Percentiles rank a stretch among this genome's conserved stretches.
Evolutionary conservation across 2,329 filamentous ascomycete genomes (phyloP).

Genomic region (Zarea fungicola): DNA sequence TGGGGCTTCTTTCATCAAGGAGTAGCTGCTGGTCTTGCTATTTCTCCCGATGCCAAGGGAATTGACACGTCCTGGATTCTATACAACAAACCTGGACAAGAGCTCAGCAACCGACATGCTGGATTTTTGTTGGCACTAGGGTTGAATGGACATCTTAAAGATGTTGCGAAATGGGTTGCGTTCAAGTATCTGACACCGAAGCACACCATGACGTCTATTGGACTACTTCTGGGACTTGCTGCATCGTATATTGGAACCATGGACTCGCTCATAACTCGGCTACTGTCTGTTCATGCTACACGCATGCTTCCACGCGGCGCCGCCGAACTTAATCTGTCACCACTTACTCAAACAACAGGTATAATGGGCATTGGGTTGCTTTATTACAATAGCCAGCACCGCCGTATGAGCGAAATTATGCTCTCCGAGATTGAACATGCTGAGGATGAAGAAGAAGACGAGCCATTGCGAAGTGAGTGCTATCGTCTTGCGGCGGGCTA

Average conservation of each 20-base stretch:
- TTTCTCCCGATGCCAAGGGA: constrained; percentile 82
- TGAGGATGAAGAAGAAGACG: constrained; percentile 74
- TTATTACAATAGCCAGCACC: constrained; percentile 92
- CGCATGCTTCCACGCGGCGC: constrained; percentile 88
- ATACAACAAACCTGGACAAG: constrained; percentile 85
- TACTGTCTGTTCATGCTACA: constrained; percentile 93
- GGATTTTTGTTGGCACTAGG: constrained; percentile 88
- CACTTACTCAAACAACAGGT: constrained; percentile 88
- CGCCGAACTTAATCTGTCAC: constrained; percentile 88
- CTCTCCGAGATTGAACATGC: constrained; percentile 91
- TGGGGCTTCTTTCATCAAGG: constrained; percentile 99
- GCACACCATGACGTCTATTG: constrained; percentile 98
- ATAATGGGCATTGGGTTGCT: constrained; percentile 95
- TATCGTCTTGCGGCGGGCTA: constrained; percentile 93
- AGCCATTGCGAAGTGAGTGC: constrained; percentile 85
- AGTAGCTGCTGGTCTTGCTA: constrained; percentile 85
- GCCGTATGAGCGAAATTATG: constrained; percentile 98
- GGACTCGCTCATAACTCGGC: constrained; percentile 88
- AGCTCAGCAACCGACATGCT: constrained; percentile 92
- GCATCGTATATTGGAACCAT: constrained; percentile 95
- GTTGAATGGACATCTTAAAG: constrained; percentile 90
- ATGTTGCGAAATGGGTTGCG: constrained; percentile 93
- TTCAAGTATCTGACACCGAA: constrained; percentile 99
- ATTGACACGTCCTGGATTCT: constrained; percentile 99
- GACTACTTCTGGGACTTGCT: constrained; percentile 83